phyloP scores from a whole-genome alignment of 208 protist species.

The Wallacemonas collosoma region DNA sequence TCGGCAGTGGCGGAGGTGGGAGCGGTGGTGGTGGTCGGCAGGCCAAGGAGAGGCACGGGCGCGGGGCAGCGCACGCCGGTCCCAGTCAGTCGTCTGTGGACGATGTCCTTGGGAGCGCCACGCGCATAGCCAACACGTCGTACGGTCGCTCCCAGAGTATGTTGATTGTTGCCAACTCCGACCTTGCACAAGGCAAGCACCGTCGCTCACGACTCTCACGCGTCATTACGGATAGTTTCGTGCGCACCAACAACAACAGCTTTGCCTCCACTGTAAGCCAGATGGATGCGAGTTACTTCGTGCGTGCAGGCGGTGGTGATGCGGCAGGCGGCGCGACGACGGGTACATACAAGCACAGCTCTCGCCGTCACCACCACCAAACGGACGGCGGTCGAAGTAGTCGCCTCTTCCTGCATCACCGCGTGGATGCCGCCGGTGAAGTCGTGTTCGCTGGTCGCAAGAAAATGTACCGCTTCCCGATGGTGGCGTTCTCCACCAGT shows the following conservation, averaged over 20 bases:
- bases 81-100: not conserved
- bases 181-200: not conserved
- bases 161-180: not conserved
- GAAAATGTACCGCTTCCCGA: slow-evolving; percentile 82
- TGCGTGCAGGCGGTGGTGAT: not conserved
- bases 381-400: slow-evolving; percentile 8
- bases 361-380: slow-evolving; percentile 4
- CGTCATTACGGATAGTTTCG: not conserved
- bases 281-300: not conserved
- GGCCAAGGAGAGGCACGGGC: not conserved
- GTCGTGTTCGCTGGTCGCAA: slow-evolving; percentile 80
- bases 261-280: not conserved
- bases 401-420: slow-evolving; percentile 20
- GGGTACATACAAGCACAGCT: slow-evolving; percentile 4
- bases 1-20: too few relatives aligned
- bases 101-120: not conserved
- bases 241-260: not conserved
- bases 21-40: too few relatives aligned
- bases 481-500: slow-evolving; percentile 44
- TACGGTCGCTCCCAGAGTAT: not conserved
- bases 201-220: not conserved
- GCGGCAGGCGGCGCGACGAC: not conserved
- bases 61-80: not conserved
- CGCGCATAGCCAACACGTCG: not conserved
- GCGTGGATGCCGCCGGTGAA: slow-evolving; percentile 65